Evolutionary conservation across 176 grass and related monocot genomes (phyloP).

Genomic region (Neostapfia colusana): DNA sequence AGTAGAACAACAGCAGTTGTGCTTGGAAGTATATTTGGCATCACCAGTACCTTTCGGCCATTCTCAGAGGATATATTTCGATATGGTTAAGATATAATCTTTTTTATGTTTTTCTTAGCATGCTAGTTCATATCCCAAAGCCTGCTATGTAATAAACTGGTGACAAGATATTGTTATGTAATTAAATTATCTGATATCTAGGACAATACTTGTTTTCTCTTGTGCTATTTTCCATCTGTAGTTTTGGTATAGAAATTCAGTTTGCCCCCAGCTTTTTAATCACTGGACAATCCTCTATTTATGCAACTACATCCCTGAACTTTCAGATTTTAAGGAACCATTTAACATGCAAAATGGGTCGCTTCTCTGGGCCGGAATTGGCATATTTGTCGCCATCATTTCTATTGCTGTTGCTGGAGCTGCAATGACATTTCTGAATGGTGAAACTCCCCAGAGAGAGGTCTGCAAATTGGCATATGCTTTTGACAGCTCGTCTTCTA

Average conservation of each 20-base stretch:
- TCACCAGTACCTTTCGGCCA: conserved; percentile 76
- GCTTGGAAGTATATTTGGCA: conserved; percentile 80
- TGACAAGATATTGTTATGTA: not conserved
- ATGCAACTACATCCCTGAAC: conserved; percentile 1
- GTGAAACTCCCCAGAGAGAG: conserved; percentile 79
- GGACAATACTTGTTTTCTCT: not conserved
- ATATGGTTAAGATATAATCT: conserved; percentile 60
- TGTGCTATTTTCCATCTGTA: not conserved
- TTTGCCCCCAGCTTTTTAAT: not conserved
- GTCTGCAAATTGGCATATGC: conserved; percentile 44
- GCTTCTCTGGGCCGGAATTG: conserved; percentile 83
- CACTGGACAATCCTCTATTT: not conserved
- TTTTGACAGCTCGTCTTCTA: not conserved
- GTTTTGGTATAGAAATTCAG: not conserved
- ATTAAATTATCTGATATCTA: conserved; percentile 4
- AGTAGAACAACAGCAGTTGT: conserved; percentile 65
- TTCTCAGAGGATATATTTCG: conserved; percentile 82
- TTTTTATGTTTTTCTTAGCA: conserved; percentile 9
- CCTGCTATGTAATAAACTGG: not conserved
- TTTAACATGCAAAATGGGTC: conserved; percentile 79
- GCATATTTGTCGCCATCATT: conserved; percentile 65
- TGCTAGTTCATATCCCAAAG: not conserved
- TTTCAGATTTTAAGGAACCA: conserved; percentile 83
- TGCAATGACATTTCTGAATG: conserved; percentile 60
- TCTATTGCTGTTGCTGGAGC: conserved; percentile 65